Base-by-base conservation (phyloP, 768 basidiomycete species). In the Coprinopsis marcescibilis region DNA sequence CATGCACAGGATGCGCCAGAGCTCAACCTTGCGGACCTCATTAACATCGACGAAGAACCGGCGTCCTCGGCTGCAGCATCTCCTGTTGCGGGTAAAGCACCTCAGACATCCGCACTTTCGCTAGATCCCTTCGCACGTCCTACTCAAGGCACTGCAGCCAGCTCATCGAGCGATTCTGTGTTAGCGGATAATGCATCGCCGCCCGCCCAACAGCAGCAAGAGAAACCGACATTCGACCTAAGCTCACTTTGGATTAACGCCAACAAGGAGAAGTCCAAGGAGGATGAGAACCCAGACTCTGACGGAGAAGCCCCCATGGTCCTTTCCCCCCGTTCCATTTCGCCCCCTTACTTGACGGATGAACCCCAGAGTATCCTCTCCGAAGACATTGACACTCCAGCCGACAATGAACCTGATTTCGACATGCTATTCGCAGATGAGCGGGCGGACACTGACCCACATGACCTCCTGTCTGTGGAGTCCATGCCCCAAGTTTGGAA, bases 341-440 rank as follows among this genome's bases (percentile, higher is more conserved):
- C 51, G 0, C 27, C 54, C 4, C 33, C 59, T 0, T 53, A 52
- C 7, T 46, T 49, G 7, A 59, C 60, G 23, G 55, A 63, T 11
- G 57, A 61, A 6, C 63, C 63, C 2, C 73, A 68, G 52, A 71
- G 72, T n/a, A 65, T 66, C 25, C 61, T 65, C 7, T 72, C 77
- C 53, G 78, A 75, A 56, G 64, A 65, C 32, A 72, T 69, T 26
- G 40, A 38, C 2, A 59, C 49, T 34, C 55, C 54, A 41, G 77
- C 73, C 50, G 73, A 81, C 8, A 80, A 81, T 44, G 89, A 90
- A 63, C 77, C 81, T 51, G 89, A 90, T 60, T 90, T 93, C 56
- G 89, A 91, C 55, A 86, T 90, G 81, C 83, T 90, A 57, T 65
- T 93, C 30, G 77, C 80, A 48, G 80, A 85, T 48, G 77, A 82